Evolutionary conservation across 768 basidiomycete species (phyloP), one percentile per base, ranked within the genome.

Genomic region (Lactarius vividus): DNA sequence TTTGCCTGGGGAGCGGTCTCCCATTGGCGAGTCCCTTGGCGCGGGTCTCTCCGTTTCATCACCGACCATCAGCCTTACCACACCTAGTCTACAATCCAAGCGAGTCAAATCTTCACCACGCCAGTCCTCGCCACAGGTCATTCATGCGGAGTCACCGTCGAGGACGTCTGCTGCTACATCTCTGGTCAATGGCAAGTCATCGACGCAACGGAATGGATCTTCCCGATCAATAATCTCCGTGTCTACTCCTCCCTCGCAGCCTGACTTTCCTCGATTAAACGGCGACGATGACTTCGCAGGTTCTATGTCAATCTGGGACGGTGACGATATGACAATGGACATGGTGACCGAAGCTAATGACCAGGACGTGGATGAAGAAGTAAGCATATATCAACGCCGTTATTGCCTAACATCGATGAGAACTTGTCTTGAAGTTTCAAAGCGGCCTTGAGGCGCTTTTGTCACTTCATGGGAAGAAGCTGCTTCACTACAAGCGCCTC

Each of bases 401-500:
- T 18, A 54, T 65, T 33, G 31, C 53, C 39, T 54, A 31, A 18
- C 39, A 46, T 58, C 63, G 33, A 67, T 56, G 16, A 55, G 15
- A 26, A 52, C 31, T 23, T 44, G 26, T 57, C 46, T 40, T 59
- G 28, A 65, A 84, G 84, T 79, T 84, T 70, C 79, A 83, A 66
- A 69, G 71, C 31, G 79, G 80, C 23, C 71, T 85, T 57, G 74
- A 79, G 49, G 71, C 74, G 53, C 74, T 85, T 40, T 72, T 77
- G 11, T 74, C 73, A 20, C 71, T 83, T 26, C 84, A 85, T 68
- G 75, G 77, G 35, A 74, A 74, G 44, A 90, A 89, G 70, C 82
- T 92, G 16, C 81, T 86, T 18, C 85, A 87, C 64, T 89, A 91
- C 76, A 93, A 88, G 72, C 84, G 92, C 1, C 81, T 94, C 1